phyloP scores from a whole-genome alignment of 805 yeast species.

The Myxozyma kluyveri region DNA sequence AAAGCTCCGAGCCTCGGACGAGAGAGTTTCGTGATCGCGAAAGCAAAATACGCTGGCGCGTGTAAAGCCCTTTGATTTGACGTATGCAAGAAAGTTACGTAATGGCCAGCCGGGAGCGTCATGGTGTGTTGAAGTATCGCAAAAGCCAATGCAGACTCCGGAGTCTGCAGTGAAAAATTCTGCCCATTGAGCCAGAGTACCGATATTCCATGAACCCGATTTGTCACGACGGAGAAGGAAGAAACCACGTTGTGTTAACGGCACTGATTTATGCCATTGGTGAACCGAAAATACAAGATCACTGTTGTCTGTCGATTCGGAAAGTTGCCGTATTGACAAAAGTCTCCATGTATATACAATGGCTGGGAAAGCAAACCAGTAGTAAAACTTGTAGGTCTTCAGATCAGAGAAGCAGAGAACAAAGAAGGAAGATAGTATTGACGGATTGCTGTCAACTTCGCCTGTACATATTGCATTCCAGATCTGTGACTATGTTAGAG shows the following conservation, averaged over 20 bases:
- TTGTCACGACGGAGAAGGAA: conserved; percentile 32
- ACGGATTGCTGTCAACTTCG: conserved; percentile 43
- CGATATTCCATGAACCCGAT: conserved; percentile 19
- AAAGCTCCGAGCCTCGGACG: conserved; percentile 28
- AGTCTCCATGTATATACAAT: conserved; percentile 53
- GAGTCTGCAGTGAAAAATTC: conserved; percentile 20
- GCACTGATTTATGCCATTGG: conserved; percentile 15
- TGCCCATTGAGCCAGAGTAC: conserved; percentile 27
- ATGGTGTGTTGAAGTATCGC: conserved; percentile 41
- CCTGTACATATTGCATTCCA: conserved; percentile 38
- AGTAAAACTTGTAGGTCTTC: conserved; percentile 80
- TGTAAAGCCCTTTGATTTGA: conserved; percentile 41
- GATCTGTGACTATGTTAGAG: no score
- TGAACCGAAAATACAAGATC: conserved; percentile 12
- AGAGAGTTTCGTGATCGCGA: conserved; percentile 35
- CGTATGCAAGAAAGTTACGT: conserved; percentile 55
- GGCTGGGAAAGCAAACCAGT: conserved; percentile 85
- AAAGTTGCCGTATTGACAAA: background rate
- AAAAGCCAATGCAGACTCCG: conserved; percentile 39
- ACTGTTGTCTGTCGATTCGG: background rate
- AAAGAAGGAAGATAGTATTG: conserved; percentile 45
- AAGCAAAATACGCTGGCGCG: conserved; percentile 43
- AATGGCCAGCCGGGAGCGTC: conserved; percentile 51
- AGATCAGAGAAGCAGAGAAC: conserved; percentile 79
- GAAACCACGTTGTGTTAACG: conserved; percentile 12